A percentile compares a stretch with the other conserved stretches of the same genome.
Evolutionary conservation across 2,329 filamentous ascomycete species (phyloP).

Genomic region (Plectosphaerella plurivora): DNA sequence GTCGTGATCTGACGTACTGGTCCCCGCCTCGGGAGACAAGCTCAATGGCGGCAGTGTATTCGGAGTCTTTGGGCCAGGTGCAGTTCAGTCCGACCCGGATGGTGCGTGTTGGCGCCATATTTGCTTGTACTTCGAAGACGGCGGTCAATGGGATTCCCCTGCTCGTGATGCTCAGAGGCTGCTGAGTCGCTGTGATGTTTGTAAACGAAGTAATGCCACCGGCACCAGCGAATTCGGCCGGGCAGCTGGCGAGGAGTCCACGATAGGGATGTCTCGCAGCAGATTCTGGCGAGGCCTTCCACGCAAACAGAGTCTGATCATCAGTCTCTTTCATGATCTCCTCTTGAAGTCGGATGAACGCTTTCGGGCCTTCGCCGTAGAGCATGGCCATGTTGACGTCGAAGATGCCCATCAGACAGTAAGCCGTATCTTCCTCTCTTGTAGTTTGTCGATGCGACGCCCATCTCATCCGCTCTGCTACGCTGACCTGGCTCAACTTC

Average conservation of each 20-base stretch:
- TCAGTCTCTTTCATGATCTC: conserved; percentile 7
- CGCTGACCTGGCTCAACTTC: conserved; percentile 7
- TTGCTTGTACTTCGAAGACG: background rate
- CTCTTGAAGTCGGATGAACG: conserved; percentile 8
- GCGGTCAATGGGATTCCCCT: background rate
- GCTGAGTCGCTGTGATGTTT: background rate
- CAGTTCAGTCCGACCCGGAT: background rate
- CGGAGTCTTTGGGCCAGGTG: background rate
- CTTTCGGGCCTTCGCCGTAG: conserved; percentile 21
- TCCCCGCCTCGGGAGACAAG: background rate
- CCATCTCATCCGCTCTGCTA: conserved; percentile 15
- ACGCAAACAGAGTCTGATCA: conserved; percentile 5
- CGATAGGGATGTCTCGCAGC: background rate
- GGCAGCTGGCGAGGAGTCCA: background rate
- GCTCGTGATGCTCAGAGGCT: background rate
- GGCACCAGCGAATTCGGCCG: background rate
- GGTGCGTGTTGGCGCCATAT: background rate
- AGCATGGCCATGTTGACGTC: conserved; percentile 27
- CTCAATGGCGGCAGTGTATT: background rate
- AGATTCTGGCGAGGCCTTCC: background rate
- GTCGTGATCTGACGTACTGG: background rate
- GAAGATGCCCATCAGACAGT: conserved; percentile 26
- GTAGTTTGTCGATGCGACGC: conserved; percentile 22
- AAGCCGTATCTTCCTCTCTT: conserved; percentile 23
- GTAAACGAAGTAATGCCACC: background rate